These are phyloP conservation scores for Juncus effusus DNA, from an alignment of 176 grass and related monocot species.

Conservation along the genomic window DNA sequence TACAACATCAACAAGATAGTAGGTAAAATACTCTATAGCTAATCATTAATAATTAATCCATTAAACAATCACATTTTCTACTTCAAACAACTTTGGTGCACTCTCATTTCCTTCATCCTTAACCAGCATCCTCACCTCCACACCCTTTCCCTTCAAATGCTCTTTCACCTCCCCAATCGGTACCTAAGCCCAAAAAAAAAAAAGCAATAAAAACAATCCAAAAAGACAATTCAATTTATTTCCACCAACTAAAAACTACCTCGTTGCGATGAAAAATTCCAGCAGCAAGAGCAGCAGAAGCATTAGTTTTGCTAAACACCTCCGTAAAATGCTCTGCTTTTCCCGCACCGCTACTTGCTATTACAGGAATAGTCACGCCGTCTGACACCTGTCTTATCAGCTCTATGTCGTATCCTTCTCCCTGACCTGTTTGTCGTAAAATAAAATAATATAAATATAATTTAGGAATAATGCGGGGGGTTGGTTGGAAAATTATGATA, in stretches of 20 bases:
- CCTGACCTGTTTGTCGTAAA: constrained; percentile 59
- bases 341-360: constrained; percentile 89
- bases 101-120: background rate
- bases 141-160: constrained; percentile 61
- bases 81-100: background rate
- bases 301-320: constrained; percentile 86
- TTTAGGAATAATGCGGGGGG: background rate
- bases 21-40: no score
- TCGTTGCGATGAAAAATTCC: constrained; percentile 97
- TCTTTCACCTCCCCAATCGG: constrained; percentile 75
- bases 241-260: constrained; percentile 25
- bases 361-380: constrained; percentile 87
- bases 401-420: constrained; percentile 87
- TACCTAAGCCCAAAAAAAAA: constrained; percentile 42
- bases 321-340: constrained; percentile 68
- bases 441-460: constrained; percentile 27
- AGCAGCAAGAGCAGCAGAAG: constrained; percentile 90
- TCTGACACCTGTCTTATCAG: constrained; percentile 88
- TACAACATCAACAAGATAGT: no score
- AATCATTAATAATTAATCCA: no score
- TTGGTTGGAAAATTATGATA: no score
- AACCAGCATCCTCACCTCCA: constrained; percentile 63
- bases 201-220: background rate
- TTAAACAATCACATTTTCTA: background rate
- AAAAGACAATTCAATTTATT: background rate